Conservation (phyloP, 352 stramenopile genomes). For the Thalassiosira ordinaria region DNA sequence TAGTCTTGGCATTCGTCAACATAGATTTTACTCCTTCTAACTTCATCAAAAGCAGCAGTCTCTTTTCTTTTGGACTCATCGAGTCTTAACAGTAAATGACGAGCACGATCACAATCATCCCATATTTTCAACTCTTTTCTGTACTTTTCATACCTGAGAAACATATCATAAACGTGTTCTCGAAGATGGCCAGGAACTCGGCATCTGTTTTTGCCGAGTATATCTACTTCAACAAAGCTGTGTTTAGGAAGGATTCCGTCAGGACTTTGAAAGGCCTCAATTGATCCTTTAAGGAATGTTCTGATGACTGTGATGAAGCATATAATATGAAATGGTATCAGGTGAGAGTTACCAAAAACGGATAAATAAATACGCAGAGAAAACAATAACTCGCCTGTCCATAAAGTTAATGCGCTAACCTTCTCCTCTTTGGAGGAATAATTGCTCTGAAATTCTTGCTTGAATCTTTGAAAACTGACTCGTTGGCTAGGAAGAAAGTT, state of each 20-base stretch:
- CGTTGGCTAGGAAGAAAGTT: constrained; percentile 17
- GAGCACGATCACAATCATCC: constrained; percentile 67
- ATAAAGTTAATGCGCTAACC: constrained; percentile 62
- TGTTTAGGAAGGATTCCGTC: constrained; percentile 39
- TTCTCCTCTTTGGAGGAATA: constrained; percentile 22
- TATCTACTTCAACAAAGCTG: constrained; percentile 51
- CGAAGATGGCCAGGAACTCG: constrained; percentile 46
- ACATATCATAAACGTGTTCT: constrained; percentile 54
- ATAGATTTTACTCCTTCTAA: constrained; percentile 55
- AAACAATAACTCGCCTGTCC: constrained; percentile 34
- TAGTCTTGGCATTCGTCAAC: constrained; percentile 68
- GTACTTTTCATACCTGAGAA: constrained; percentile 60
- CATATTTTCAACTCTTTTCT: constrained; percentile 51
- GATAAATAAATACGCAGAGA: background rate
- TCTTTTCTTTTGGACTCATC: constrained; percentile 14
- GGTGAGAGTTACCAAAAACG: too few relatives aligned
- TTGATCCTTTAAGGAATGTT: constrained; percentile 78
- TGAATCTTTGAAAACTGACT: constrained; percentile 64
- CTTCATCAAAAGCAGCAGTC: constrained; percentile 29
- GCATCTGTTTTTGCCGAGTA: constrained; percentile 66
- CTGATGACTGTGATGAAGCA: constrained; percentile 46
- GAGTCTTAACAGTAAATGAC: constrained; percentile 32
- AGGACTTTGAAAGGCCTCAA: constrained; percentile 60
- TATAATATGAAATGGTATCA: too few relatives aligned
- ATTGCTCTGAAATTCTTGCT: constrained; percentile 48